phyloP scores from a whole-genome alignment of 176 grass and related monocot species.

The Canna indica region DNA sequence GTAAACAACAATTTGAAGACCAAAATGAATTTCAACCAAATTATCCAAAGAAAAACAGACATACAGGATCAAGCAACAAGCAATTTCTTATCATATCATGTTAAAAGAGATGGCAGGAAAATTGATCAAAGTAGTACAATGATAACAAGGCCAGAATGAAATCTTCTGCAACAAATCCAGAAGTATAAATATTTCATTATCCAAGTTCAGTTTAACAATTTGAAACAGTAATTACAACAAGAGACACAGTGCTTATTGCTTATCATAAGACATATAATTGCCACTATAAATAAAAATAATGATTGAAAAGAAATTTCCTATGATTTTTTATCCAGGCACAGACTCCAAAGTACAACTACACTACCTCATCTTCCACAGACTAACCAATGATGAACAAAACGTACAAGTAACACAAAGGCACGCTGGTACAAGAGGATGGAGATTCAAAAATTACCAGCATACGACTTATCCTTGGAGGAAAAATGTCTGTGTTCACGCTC shows the following conservation, averaged over 20 bases:
- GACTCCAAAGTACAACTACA: background rate
- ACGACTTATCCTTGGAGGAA: constrained; percentile 83
- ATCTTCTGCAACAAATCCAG: background rate
- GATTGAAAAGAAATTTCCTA: too few species aligned
- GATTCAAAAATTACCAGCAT: constrained; percentile 42
- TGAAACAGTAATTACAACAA: background rate
- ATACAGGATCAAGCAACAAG: background rate
- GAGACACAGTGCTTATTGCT: background rate
- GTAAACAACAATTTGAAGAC: background rate
- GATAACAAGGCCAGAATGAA: background rate
- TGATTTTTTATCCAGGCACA: too few species aligned
- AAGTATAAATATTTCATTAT: background rate
- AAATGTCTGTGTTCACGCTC: constrained; percentile 83
- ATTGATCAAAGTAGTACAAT: background rate
- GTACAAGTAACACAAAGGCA: background rate
- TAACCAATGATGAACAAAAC: background rate
- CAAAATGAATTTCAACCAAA: background rate
- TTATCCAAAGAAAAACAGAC: background rate
- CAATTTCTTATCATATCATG: background rate
- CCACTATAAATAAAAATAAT: too few species aligned
- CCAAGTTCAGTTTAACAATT: background rate
- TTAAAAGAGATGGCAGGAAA: background rate
- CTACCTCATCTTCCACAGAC: background rate
- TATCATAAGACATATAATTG: too few species aligned
- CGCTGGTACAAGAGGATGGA: background rate